Base-by-base conservation (phyloP, 2,329 filamentous ascomycete genomes). In the Fonsecaea multimorphosa region DNA sequence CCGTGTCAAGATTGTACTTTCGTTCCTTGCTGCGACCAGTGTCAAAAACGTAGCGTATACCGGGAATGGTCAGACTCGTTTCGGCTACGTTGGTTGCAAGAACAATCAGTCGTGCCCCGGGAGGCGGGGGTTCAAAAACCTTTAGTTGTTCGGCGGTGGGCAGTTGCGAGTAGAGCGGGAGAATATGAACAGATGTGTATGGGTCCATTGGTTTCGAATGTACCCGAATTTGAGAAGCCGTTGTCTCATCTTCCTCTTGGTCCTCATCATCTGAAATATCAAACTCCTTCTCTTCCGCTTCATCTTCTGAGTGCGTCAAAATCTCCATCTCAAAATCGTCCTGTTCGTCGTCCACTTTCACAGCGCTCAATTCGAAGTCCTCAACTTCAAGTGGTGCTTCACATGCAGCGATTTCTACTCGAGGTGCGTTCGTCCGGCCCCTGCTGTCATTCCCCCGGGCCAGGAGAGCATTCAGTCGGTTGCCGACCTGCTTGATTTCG, bases 1-100 rank as follows among this genome's bases (percentile, higher is more conserved):
- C 94, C 8, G 91, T 97, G 11, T 87, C 81, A n/a, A 87, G 85
- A 75, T 98, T 91, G 73, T 95, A 98, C 64, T 89, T 91, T 68
- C 94, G 90, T 77, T 97, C 93, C 77, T 99, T 99, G 38, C 91
- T 90, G 57, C 96, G 86, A 36, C 95, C 95, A 70, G 91, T 93
- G 77, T 98, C 94, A 68, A 99, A 97, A 8, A 99, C 95, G 74
- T 97, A 99, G 66, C 92, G 88, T 67, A 96, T 93, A 1, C 93
- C 93, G 0, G 95, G 94, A 64, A 99, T 99, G 0, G 95, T 99
- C 75, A 99, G 84, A 86, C 91, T 96, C 0, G 95, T 99, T 78
- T 99, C 95, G 0, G 95, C 95, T 52, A 99, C 92, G 77, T 99
- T 99, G 51, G 95, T 99, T 0, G 95, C 93, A 46, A 99, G 80